Evolutionary conservation across 148 eudicot species (phyloP).

Genomic region (Fallopia convolvulus): DNA sequence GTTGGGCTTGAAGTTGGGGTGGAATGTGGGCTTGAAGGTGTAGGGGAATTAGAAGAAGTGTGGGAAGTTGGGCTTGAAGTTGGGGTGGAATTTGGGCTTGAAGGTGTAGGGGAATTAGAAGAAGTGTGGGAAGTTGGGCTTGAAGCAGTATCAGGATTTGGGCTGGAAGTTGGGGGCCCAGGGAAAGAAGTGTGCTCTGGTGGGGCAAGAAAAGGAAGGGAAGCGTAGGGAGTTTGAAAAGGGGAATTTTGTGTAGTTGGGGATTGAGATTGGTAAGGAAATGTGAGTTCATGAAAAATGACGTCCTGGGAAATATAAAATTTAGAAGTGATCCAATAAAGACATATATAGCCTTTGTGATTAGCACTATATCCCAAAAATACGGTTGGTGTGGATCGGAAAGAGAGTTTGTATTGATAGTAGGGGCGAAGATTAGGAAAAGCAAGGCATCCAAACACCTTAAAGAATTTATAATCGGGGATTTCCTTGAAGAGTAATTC

Average conservation of each 20-base stretch:
- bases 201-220: not conserved
- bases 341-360: not conserved
- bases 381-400: not conserved
- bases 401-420: no score
- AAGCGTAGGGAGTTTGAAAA: not conserved
- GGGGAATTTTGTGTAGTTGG: no score
- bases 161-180: no score
- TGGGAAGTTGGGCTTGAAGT: no score
- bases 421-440: not conserved
- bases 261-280: not conserved
- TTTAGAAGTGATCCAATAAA: not conserved
- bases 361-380: not conserved
- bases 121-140: no score
- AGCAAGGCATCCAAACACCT: not conserved
- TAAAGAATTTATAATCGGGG: not conserved
- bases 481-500: not conserved
- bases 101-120: no score
- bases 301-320: not conserved
- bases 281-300: not conserved
- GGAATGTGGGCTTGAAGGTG: no score
- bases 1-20: no score
- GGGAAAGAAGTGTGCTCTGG: no score
- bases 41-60: no score
- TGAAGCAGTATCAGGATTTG: no score
- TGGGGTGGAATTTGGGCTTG: no score